Percentiles rank a stretch among this genome's conserved stretches.
Conservation (phyloP, 495 filamentous ascomycete genomes). For the Aspergillus sparsus region DNA sequence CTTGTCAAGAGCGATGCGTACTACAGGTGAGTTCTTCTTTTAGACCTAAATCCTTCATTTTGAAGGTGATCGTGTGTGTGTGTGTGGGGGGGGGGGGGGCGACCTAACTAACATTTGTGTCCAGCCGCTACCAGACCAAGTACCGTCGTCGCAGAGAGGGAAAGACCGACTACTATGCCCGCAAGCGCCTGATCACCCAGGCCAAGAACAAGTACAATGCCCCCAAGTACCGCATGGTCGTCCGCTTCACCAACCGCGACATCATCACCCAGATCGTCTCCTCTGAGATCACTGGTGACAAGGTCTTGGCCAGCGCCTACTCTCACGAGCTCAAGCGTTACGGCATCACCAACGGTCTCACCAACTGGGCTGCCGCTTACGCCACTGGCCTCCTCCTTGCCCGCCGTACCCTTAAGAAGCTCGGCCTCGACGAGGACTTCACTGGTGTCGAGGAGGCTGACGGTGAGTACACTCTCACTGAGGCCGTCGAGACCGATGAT, state of each 20-base stretch:
- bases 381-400: conserved; percentile 94
- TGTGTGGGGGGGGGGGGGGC: too few relatives aligned
- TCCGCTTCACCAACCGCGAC: conserved; percentile 99
- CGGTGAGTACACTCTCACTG: conserved; percentile 92
- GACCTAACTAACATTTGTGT: conserved; percentile 25
- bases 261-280: conserved; percentile 97
- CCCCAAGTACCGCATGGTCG: conserved; percentile 98
- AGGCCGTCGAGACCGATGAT: conserved; percentile 81
- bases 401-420: conserved; percentile 94
- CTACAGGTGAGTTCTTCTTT: conserved; percentile 74
- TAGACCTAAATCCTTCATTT: not conserved
- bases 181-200: conserved; percentile 98
- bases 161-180: conserved; percentile 99
- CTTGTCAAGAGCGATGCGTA: conserved; percentile 93
- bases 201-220: conserved; percentile 99
- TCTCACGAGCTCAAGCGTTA: conserved; percentile 96
- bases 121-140: conserved; percentile 98
- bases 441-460: conserved; percentile 89
- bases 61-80: not conserved
- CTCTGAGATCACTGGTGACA: conserved; percentile 96
- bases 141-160: conserved; percentile 95
- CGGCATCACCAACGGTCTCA: conserved; percentile 95
- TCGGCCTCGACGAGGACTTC: conserved; percentile 89
- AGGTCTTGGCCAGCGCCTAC: conserved; percentile 91
- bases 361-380: conserved; percentile 99